Base-by-base conservation (phyloP, 2,329 filamentous ascomycete genomes). In the Aspergillus ustus region DNA sequence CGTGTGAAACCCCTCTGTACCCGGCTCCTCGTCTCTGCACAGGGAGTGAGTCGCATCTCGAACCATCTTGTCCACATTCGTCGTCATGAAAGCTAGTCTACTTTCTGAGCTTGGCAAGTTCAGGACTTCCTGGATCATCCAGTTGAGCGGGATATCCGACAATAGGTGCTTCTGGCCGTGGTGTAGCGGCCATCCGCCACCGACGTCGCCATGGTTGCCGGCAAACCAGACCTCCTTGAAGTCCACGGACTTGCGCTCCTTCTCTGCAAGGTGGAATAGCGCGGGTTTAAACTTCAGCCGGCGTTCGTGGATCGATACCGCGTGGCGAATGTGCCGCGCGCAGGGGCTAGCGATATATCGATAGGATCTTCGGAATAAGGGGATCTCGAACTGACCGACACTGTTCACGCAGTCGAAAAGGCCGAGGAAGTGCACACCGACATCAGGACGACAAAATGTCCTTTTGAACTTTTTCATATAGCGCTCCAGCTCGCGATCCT, bases 151-250 rank as follows among this genome's bases (percentile, higher is more conserved):
- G 20, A 84, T 77, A 61, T 85, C 82, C 25, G 82, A 84, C 72
- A 85, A 57, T 7, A 72, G 66, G 62, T 71, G 68, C 37, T 68
- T 69, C 48, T 67, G 66, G 13, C 67, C 63, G 4, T 69, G 68
- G 7, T 69, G 67, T 8, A 77, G 73, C 0, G 77, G 76, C 80
- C 83, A 86, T 0, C 84, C 84, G 0, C 84, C 84, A 2, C 84
- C 84, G 9, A 85, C 78, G 57, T 86, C 83, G 9, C 80, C 80
- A 59, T 86, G 84, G 57, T 81, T 81, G 1, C 84, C 84, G 0
- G 83, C 79, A 63, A 86, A 86, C 82, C 83, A 86, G 49, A 85
- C 81, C 63, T 86, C 83, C 52, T 80, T 80, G 60, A 83, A 74
- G 56, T 82, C 78, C 31, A 82, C 80, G 1, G 72, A 62, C 1